Evolutionary conservation across 345 rosid species (phyloP).

Genomic region (Sonneratia caseolaris): DNA sequence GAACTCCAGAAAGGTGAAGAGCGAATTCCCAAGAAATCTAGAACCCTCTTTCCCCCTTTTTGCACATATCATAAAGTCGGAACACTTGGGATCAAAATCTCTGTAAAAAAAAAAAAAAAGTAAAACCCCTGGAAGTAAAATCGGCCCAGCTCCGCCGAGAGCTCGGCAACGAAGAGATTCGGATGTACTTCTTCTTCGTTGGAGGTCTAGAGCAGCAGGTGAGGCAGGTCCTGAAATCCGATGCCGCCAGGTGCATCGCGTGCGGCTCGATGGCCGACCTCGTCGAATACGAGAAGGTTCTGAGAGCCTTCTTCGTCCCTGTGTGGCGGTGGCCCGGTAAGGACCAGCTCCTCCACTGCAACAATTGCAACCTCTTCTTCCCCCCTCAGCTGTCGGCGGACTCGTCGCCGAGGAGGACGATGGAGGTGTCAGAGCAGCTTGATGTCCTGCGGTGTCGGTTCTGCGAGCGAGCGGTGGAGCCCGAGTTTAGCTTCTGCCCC

Average conservation of each 20-base stretch:
- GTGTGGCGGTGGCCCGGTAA: slow-evolving; percentile 84
- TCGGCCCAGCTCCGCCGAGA: background rate
- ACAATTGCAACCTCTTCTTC: slow-evolving; percentile 51
- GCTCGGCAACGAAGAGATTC: background rate
- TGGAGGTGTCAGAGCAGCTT: slow-evolving; percentile 9
- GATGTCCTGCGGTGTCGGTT: slow-evolving; percentile 42
- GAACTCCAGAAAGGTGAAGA: background rate
- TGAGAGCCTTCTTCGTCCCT: slow-evolving; percentile 76
- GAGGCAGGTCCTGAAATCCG: slow-evolving; percentile 51
- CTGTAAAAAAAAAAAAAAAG: background rate
- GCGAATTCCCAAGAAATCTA: background rate
- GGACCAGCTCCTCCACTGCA: slow-evolving; percentile 48
- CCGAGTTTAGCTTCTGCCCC: slow-evolving; percentile 77
- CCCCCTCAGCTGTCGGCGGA: slow-evolving; percentile 33
- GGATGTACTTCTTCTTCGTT: slow-evolving; percentile 84
- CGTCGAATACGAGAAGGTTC: slow-evolving; percentile 73
- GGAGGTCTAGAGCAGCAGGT: slow-evolving; percentile 83
- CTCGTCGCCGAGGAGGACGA: slow-evolving; percentile 10
- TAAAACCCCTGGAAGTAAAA: background rate
- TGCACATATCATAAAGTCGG: background rate
- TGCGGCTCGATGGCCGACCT: slow-evolving; percentile 76
- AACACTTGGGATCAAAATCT: background rate
- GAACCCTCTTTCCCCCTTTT: background rate
- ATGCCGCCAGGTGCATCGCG: slow-evolving; percentile 55
- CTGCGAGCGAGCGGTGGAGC: slow-evolving; percentile 46